Percentiles rank a stretch among this genome's conserved stretches.
phyloP scores from a whole-genome alignment of 768 basidiomycete species.

The Russula compacta region DNA sequence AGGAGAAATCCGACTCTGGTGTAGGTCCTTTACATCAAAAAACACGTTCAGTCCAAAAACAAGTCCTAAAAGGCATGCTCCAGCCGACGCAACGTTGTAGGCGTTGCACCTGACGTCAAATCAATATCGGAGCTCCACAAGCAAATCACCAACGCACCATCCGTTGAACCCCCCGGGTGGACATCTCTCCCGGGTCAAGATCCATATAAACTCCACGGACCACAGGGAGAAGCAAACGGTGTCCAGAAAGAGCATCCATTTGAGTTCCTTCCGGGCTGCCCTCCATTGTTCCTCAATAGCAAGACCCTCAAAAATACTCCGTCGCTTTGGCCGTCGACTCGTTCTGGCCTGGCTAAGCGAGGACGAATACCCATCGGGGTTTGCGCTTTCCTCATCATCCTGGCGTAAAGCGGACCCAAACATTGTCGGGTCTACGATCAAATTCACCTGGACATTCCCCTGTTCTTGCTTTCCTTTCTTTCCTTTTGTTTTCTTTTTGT shows the following conservation, averaged over 20 bases:
- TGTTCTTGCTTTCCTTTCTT: slow-evolving; percentile 26
- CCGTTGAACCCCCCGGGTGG: slow-evolving; percentile 53
- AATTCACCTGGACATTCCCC: slow-evolving; percentile 59
- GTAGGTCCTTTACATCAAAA: slow-evolving; percentile 59
- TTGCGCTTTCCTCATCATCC: slow-evolving; percentile 30
- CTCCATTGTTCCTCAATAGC: slow-evolving; percentile 60
- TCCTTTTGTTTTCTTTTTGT: slow-evolving; percentile 36
- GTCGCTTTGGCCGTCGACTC: slow-evolving; percentile 33
- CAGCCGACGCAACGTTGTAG: slow-evolving; percentile 58
- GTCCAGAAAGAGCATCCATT: slow-evolving; percentile 46
- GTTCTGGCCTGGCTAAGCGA: slow-evolving; percentile 27
- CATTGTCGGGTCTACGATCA: slow-evolving; percentile 59
- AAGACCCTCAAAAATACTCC: slow-evolving; percentile 48
- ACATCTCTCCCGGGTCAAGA: slow-evolving; percentile 53
- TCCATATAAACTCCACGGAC: slow-evolving; percentile 50
- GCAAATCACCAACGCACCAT: slow-evolving; percentile 37
- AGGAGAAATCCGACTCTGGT: slow-evolving; percentile 51
- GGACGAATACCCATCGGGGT: slow-evolving; percentile 28
- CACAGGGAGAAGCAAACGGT: slow-evolving; percentile 40
- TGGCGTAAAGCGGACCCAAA: slow-evolving; percentile 32
- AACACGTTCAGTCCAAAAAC: slow-evolving; percentile 48
- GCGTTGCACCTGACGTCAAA: slow-evolving; percentile 50
- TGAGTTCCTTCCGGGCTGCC: slow-evolving; percentile 42
- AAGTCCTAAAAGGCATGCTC: slow-evolving; percentile 48
- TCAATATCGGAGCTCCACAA: slow-evolving; percentile 5